Conservation (phyloP, 2,329 filamentous ascomycete species). For the Zymoseptoria ardabiliae region DNA sequence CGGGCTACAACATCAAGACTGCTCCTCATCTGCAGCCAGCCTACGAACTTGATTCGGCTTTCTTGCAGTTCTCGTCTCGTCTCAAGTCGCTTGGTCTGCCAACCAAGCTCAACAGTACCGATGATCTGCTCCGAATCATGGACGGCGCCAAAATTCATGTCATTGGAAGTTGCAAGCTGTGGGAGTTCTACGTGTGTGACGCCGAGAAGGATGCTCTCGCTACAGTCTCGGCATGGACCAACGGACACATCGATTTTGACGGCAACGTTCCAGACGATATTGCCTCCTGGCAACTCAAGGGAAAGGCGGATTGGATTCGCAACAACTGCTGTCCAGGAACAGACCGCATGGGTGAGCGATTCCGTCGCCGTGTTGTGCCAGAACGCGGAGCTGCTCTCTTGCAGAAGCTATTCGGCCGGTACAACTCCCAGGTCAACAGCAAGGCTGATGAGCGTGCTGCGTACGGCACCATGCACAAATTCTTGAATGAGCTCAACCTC, state of each 20-base stretch:
- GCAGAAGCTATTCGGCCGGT: slow-evolving; percentile 61
- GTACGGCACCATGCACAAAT: slow-evolving; percentile 47
- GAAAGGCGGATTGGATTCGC: slow-evolving; percentile 58
- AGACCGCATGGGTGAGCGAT: slow-evolving; percentile 73
- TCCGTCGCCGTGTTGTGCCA: slow-evolving; percentile 64
- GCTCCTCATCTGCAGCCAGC: slow-evolving; percentile 64
- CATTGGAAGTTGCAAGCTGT: slow-evolving; percentile 68
- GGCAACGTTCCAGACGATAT: slow-evolving; percentile 48
- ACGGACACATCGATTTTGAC: slow-evolving; percentile 50
- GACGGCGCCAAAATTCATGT: slow-evolving; percentile 74
- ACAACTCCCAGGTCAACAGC: slow-evolving; percentile 45
- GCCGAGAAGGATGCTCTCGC: slow-evolving; percentile 64
- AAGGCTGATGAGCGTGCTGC: slow-evolving; percentile 47
- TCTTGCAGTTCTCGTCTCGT: slow-evolving; percentile 58
- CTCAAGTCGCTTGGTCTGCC: slow-evolving; percentile 66
- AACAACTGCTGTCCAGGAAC: slow-evolving; percentile 63
- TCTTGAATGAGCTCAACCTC: slow-evolving; percentile 80
- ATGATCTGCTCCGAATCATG: slow-evolving; percentile 76
- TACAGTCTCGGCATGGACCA: slow-evolving; percentile 64
- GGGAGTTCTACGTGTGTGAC: slow-evolving; percentile 88
- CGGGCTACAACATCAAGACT: slow-evolving; percentile 87
- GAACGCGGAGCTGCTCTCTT: slow-evolving; percentile 61
- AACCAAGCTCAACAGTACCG: slow-evolving; percentile 59
- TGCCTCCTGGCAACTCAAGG: slow-evolving; percentile 48
- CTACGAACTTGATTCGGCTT: slow-evolving; percentile 67